phyloP scores from a whole-genome alignment of 2,329 filamentous ascomycete genomes.

The Cyphellophora europaea region DNA sequence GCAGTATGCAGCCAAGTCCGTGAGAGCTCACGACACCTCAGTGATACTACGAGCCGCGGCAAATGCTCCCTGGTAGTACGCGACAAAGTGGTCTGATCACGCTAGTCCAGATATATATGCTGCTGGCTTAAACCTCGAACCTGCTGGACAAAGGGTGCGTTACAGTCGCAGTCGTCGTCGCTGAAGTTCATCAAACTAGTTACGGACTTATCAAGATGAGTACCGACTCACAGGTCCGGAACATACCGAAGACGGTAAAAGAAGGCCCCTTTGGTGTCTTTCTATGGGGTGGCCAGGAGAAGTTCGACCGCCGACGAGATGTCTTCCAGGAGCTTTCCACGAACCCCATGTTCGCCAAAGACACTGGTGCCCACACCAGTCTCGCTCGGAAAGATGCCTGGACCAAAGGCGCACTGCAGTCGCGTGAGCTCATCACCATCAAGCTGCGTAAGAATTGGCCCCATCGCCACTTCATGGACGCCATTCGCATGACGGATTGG shows the following conservation, averaged over 20 bases:
- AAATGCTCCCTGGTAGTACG: no score
- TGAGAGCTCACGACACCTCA: no score
- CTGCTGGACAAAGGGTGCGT: no score
- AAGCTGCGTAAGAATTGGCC: slow-evolving; percentile 17
- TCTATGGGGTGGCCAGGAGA: slow-evolving; percentile 18
- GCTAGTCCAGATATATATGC: no score
- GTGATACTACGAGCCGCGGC: no score
- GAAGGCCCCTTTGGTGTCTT: slow-evolving; percentile 15
- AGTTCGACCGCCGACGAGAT: slow-evolving; percentile 15
- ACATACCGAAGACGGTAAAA: slow-evolving; percentile 13
- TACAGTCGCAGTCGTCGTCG: no score
- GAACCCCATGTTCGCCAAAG: slow-evolving; percentile 18
- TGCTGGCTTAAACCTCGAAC: no score
- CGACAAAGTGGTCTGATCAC: no score
- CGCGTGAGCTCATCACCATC: slow-evolving; percentile 15
- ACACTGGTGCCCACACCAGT: slow-evolving; percentile 11
- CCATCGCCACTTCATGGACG: slow-evolving; percentile 16
- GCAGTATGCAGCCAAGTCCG: no score
- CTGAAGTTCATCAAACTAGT: no score
- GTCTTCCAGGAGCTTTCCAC: slow-evolving; percentile 11
- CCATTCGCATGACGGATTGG: slow-evolving; percentile 16
- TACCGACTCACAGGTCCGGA: no score
- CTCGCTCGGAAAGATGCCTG: slow-evolving; percentile 19
- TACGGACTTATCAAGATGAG: no score
- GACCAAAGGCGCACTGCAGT: slow-evolving; percentile 14